A percentile compares a stretch with the other conserved stretches of the same genome.
Evolutionary conservation across 371 early-diverging fungal genomes (phyloP).

Genomic region (Lichtheimia hyalospora): DNA sequence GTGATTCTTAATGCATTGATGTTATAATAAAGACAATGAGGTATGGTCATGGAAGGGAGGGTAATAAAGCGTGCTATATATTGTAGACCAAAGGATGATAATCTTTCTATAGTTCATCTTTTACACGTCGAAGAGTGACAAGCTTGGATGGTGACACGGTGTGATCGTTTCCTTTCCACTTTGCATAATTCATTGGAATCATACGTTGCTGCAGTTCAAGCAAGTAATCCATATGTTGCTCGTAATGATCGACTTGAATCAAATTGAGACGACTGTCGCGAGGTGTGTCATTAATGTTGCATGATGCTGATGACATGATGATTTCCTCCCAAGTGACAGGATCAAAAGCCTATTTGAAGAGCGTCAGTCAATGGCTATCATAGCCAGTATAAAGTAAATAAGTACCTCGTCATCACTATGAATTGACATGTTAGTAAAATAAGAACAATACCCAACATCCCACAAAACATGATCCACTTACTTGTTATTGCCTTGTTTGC

Average conservation of each 20-base stretch:
- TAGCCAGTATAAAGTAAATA: no score
- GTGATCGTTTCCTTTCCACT: conserved; percentile 21
- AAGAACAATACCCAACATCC: no score
- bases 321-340: conserved; percentile 7
- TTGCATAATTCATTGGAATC: conserved; percentile 34
- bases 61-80: no score
- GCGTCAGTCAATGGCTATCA: no score
- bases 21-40: no score
- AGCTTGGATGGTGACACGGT: conserved; percentile 2
- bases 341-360: background rate
- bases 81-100: no score
- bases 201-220: conserved; percentile 29
- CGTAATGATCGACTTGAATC: conserved; percentile 22
- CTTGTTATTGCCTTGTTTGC: background rate
- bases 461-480: background rate
- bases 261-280: conserved; percentile 21
- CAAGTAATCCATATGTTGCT: conserved; percentile 24
- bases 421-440: no score
- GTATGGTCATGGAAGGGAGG: no score
- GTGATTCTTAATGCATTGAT: no score
- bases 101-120: conserved; percentile 5
- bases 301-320: conserved; percentile 8
- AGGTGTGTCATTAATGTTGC: conserved; percentile 27
- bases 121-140: background rate
- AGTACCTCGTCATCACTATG: no score